Evolutionary conservation across 2,329 filamentous ascomycete genomes (phyloP).

Genomic region (Teratosphaeria epicoccoides): DNA sequence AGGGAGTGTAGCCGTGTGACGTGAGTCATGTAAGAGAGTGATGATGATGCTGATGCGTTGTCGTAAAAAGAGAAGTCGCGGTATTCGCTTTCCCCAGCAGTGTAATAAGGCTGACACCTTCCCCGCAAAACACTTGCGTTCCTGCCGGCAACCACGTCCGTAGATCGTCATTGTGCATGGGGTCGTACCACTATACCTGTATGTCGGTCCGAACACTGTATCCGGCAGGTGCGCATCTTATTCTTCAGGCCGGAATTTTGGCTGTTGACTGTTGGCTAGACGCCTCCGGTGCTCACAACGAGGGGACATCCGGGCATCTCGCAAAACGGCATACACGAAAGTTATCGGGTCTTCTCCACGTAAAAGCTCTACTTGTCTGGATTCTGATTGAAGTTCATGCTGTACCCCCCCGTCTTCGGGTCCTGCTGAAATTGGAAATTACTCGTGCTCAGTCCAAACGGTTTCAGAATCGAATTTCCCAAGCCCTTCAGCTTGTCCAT

Average conservation of each 20-base stretch:
- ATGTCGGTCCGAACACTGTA: not conserved
- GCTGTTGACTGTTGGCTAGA: too few species aligned
- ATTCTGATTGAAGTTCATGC: constrained; percentile 68
- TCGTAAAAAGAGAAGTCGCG: not conserved
- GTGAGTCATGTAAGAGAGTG: not conserved
- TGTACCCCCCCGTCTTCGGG: constrained; percentile 81
- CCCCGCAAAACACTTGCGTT: not conserved
- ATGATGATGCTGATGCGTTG: not conserved
- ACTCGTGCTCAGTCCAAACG: constrained; percentile 86
- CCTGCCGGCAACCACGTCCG: too few species aligned
- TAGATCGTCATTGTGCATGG: not conserved
- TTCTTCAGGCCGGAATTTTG: too few species aligned
- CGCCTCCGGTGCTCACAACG: too few species aligned
- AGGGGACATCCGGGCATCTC: too few species aligned
- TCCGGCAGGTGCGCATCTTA: not conserved
- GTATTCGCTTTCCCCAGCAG: not conserved
- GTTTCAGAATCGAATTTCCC: constrained; percentile 83
- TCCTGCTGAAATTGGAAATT: constrained; percentile 94
- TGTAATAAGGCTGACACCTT: not conserved
- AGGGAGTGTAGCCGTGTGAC: not conserved
- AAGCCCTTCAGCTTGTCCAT: constrained; percentile 91
- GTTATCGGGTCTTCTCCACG: too few species aligned
- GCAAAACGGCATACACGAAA: too few species aligned
- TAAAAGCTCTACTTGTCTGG: constrained; percentile 15
- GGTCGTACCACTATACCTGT: too few species aligned